Conservation (phyloP, 108 stramenopile species). For the Nannochloropsis salina region DNA sequence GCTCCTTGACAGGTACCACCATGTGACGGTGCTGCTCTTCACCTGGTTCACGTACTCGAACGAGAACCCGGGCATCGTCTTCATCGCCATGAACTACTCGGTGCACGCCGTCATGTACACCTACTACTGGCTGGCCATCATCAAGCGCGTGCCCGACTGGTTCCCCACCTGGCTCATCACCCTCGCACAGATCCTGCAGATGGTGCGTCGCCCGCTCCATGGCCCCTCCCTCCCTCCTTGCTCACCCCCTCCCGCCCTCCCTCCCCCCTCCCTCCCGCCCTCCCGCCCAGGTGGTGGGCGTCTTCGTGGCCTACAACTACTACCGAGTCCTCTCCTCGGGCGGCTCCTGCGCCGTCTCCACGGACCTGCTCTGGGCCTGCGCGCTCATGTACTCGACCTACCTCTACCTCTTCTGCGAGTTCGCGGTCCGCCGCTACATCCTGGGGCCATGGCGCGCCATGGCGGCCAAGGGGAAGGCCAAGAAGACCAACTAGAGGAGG, state of each 20-base stretch:
- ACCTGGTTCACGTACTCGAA: conserved; percentile 60
- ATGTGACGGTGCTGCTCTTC: conserved; percentile 61
- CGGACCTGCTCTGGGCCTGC: conserved; percentile 19
- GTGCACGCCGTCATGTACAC: conserved; percentile 98
- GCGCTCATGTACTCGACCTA: conserved; percentile 55
- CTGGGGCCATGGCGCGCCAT: not conserved
- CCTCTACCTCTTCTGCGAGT: conserved; percentile 47
- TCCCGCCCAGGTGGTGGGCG: conserved; percentile 36
- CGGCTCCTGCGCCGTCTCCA: not conserved
- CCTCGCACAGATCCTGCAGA: conserved; percentile 53
- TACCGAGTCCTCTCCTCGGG: not conserved
- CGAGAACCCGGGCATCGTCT: conserved; percentile 56
- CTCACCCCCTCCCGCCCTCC: not conserved
- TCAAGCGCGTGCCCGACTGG: conserved; percentile 27
- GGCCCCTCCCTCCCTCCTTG: not conserved
- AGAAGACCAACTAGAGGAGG: conserved; percentile 7
- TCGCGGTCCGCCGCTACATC: conserved; percentile 43
- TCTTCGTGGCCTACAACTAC: conserved; percentile 39
- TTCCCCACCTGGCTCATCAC: conserved; percentile 50
- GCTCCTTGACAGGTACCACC: conserved; percentile 49
- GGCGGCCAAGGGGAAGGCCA: not conserved
- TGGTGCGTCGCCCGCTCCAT: conserved; percentile 32
- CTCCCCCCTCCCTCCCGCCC: not conserved
- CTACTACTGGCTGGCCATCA: conserved; percentile 77
- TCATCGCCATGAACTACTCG: conserved; percentile 88